Percentiles rank a stretch among this genome's conserved stretches.
Conservation (phyloP, 2,329 filamentous ascomycete species). For the Talaromyces sp. region DNA sequence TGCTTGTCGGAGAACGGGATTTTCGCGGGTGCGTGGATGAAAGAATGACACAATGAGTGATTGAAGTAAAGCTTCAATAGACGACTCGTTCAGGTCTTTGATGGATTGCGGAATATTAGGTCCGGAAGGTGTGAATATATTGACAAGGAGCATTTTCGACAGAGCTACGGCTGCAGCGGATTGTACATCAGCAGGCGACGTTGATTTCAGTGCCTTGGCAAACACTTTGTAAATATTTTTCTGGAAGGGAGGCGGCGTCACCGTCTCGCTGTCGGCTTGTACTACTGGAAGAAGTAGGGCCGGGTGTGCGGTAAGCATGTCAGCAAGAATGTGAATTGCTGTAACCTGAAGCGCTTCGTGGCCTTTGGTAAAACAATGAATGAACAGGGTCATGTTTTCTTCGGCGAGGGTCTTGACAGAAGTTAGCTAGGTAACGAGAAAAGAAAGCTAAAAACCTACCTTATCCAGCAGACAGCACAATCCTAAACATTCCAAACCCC, state of each 20-base stretch:
- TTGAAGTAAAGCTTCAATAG: conserved; percentile 71
- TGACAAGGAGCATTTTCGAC: conserved; percentile 80
- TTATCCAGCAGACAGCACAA: conserved; percentile 88
- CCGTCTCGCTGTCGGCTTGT: conserved; percentile 48
- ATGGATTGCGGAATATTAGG: conserved; percentile 53
- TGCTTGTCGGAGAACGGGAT: conserved; percentile 79
- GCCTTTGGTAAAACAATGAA: conserved; percentile 93
- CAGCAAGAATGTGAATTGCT: conserved; percentile 84
- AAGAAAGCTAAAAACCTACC: conserved; percentile 36
- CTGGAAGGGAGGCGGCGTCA: conserved; percentile 45
- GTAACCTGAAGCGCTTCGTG: conserved; percentile 87
- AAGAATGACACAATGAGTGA: conserved; percentile 85
- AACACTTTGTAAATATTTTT: conserved; percentile 80
- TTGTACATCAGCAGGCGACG: conserved; percentile 69
- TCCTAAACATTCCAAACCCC: conserved; percentile 83
- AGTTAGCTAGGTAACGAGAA: conserved; percentile 13
- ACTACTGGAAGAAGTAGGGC: conserved; percentile 64
- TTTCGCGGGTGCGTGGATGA: conserved; percentile 73
- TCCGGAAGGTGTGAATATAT: conserved; percentile 56
- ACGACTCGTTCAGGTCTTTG: conserved; percentile 52
- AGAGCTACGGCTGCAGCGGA: conserved; percentile 76
- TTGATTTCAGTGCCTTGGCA: conserved; percentile 71
- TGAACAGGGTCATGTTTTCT: conserved; percentile 87
- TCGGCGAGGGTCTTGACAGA: conserved; percentile 68
- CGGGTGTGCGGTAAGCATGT: conserved; percentile 87